These are phyloP conservation scores for Ophiocordyceps camponoti-leonardi DNA, from an alignment of 2,329 filamentous ascomycete genomes.

Conservation along the genomic window DNA sequence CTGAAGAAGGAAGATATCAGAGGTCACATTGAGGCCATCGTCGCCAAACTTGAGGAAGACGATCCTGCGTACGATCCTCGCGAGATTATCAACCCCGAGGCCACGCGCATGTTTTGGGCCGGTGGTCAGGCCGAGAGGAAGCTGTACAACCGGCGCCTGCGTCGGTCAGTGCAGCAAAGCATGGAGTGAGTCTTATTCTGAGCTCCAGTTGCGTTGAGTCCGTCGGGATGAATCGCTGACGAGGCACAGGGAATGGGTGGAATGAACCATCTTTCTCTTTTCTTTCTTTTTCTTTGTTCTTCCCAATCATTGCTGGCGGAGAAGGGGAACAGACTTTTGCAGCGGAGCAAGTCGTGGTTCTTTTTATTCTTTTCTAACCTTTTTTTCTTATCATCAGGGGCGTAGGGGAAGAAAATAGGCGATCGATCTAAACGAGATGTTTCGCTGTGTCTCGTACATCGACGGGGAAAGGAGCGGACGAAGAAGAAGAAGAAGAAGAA, in stretches of 20 bases:
- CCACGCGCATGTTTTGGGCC: constrained; percentile 77
- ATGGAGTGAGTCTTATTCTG: constrained; percentile 31
- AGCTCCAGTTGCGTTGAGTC: neutral
- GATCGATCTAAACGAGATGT: no score
- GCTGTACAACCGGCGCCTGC: constrained; percentile 64
- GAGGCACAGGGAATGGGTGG: constrained; percentile 14
- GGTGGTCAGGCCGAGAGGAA: constrained; percentile 55
- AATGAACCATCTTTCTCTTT: constrained; percentile 2
- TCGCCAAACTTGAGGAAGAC: constrained; percentile 73
- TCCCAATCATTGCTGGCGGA: neutral
- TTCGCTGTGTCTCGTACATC: no score
- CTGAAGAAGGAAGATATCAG: constrained; percentile 55
- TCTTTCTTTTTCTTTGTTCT: neutral
- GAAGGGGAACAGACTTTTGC: neutral
- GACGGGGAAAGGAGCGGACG: no score
- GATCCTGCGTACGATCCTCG: constrained; percentile 78
- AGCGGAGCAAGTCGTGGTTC: no score
- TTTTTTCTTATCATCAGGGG: no score
- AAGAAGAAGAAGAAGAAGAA: no score
- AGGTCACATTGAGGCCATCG: constrained; percentile 69
- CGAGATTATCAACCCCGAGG: constrained; percentile 72
- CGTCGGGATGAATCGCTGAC: neutral
- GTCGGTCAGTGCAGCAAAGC: constrained; percentile 57
- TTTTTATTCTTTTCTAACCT: no score
- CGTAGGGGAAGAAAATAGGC: no score